Percentiles rank a stretch among this genome's conserved stretches.
phyloP scores from a whole-genome alignment of 129 eudicot genomes.

The Flaveria ramosissima region DNA sequence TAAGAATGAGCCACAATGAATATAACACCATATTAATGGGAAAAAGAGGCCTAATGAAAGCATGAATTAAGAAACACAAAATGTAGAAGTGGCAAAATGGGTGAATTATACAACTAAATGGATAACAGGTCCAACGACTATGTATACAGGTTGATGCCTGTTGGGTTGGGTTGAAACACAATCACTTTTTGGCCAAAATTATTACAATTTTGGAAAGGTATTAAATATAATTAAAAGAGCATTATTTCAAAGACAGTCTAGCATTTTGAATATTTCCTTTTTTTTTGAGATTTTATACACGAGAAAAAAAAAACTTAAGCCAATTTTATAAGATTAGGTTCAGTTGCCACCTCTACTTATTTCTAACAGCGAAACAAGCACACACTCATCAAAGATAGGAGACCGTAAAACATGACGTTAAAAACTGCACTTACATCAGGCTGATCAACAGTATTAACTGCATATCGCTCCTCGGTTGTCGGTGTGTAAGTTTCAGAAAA shows the following conservation, averaged over 20 bases:
- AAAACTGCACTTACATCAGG: conserved; percentile 51
- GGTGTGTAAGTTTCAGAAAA: conserved; percentile 65
- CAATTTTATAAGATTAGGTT: no score
- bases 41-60: conserved; percentile 6
- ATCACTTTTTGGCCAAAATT: no score
- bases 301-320: no score
- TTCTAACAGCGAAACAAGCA: conserved; percentile 3
- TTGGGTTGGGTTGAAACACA: no score
- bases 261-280: background rate
- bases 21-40: background rate
- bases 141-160: no score
- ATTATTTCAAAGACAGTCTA: background rate
- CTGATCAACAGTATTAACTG: conserved; percentile 71
- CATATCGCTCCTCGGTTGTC: conserved; percentile 72
- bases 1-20: background rate
- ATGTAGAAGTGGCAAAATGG: no score
- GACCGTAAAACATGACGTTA: conserved; percentile 6
- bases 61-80: background rate
- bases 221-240: background rate
- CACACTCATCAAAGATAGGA: background rate
- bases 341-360: background rate
- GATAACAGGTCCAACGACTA: no score
- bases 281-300: no score
- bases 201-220: no score
- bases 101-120: no score